Base-by-base conservation (phyloP, 495 filamentous ascomycete species). In the Neurospora sublineolata region DNA sequence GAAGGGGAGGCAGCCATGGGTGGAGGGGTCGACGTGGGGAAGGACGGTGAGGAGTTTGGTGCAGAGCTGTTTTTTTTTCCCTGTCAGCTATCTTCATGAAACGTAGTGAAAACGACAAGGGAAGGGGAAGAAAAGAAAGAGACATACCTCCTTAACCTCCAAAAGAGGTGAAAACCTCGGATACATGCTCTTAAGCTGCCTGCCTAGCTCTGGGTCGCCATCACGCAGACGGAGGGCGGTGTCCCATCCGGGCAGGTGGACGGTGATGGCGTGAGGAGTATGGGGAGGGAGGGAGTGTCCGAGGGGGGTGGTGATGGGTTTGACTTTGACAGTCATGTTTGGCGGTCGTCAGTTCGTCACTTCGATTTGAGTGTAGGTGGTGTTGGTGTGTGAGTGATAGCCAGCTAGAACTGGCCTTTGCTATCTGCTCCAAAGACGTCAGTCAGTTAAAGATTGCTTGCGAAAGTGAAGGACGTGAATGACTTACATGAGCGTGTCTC, bases 281-380 rank as follows among this genome's bases (percentile, higher is more conserved):
- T 79, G 76, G 18, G 84, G 84, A 1, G 84, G 83, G 18, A 84
- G 68, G 1, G 83, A 80, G 69, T 80, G 74, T 1, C 82, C 82
- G 3, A 80, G 69, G 36, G 71, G 71, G 23, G 82, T 83, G 71
- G 74, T 73, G 70, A 83, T 80, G 27, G 68, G 67, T 38, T 80
- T 78, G 69, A 76, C 70, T n/a, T n/a, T n/a, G 8, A 33, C 33
- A 4, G 80, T 77, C 75, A 79, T 82, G 10, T 36, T 69, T 80
- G 36, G 9, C 8, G 4, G 2, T 41, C 3, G 18, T 3, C 41
- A 18, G 1, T 41, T 11, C 12, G 33, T 36, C 33, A 36, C 37
- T 33, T 46, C n/a, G 67, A 11, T 42, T 1, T 37, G 10, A 3
- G 11, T 52, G 7, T 40, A 40, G 37, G 41, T 0, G 42, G 2